Base-by-base conservation (phyloP, 306 rosid genomes). In the Cucurbita maxima region DNA sequence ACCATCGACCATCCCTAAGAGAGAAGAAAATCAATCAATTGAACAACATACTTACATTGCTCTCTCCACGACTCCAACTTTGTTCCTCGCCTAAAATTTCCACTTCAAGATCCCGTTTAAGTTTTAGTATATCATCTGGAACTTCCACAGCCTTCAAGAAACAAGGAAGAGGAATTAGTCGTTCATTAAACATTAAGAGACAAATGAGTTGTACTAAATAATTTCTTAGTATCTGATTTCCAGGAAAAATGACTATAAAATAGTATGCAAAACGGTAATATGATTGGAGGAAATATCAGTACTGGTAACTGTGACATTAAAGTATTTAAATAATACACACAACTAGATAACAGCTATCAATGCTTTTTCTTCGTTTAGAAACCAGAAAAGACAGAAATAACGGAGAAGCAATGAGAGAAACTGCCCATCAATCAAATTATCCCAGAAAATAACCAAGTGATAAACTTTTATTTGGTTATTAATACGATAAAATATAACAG, bases 51-150 rank as follows among this genome's bases (percentile, higher is more conserved):
- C 91, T 83, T 84, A 95, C 99, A 16, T 76, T 92, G 79, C 51
- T 83, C 71, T 95, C 99, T 48, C 70, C 66, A 77, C 77, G 97
- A 34, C 81, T 85, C 97, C 99, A 95, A 56, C 64, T 88, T 84
- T 85, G 96, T 76, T 87, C 96, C 81, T 91, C 99, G 73, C 85
- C 96, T 75, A 91, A 82, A 76, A 95, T 76, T 74, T 95, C 99
- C 53, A 85, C 77, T 11, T 91, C 96, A 54, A 95, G 81, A 19
- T 91, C 97, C 75, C 73, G 87, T 81, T 85, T 91, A 79, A 89
- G 76, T 81, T 81, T 89, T 37, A 85, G 75, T 83, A 95, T 82
- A 72, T 83, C 96, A 53, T 84, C 93, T 22, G 85, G 91, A 75
- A 83, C 80, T 82, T 84, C 90, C 43, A 73, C 81, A 83, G 57